These are phyloP conservation scores for Senna tora DNA, from an alignment of 306 rosid genomes.

Conservation along the genomic window DNA sequence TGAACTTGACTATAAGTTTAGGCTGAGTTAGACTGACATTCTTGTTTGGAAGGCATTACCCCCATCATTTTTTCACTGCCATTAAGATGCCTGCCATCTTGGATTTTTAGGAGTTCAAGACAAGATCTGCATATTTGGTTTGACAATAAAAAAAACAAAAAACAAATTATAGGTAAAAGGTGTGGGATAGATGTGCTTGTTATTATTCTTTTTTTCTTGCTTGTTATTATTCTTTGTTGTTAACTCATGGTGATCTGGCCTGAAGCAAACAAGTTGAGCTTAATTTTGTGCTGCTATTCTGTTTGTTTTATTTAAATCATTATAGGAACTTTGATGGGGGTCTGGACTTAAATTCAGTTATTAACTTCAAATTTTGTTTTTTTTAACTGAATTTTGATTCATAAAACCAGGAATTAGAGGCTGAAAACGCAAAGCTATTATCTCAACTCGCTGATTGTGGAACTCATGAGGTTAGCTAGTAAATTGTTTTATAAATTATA, in stretches of 20 bases:
- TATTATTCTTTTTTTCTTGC: background rate
- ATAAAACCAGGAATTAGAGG: slow-evolving; percentile 63
- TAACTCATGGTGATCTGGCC: background rate
- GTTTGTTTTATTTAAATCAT: background rate
- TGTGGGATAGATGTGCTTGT: slow-evolving; percentile 1
- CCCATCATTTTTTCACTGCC: background rate
- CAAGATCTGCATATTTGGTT: background rate
- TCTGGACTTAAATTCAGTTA: slow-evolving; percentile 10
- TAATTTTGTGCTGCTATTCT: slow-evolving; percentile 15
- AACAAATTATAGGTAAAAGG: background rate
- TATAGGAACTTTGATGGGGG: background rate
- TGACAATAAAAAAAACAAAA: too few species aligned
- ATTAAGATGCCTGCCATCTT: slow-evolving; percentile 1
- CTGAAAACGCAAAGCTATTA: slow-evolving; percentile 61
- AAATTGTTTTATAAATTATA: slow-evolving; percentile 7
- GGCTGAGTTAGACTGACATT: background rate
- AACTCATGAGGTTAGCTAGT: slow-evolving; percentile 56
- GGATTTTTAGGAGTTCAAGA: background rate
- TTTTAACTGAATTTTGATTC: slow-evolving; percentile 24
- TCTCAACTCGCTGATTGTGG: slow-evolving; percentile 58
- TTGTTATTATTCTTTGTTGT: slow-evolving; percentile 1
- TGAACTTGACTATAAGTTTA: background rate
- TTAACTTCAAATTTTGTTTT: slow-evolving; percentile 2
- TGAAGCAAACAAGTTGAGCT: background rate
- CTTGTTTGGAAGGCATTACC: background rate